Conservation (phyloP, 257 asterid genomes). For the Rauvolfia tetraphylla region DNA sequence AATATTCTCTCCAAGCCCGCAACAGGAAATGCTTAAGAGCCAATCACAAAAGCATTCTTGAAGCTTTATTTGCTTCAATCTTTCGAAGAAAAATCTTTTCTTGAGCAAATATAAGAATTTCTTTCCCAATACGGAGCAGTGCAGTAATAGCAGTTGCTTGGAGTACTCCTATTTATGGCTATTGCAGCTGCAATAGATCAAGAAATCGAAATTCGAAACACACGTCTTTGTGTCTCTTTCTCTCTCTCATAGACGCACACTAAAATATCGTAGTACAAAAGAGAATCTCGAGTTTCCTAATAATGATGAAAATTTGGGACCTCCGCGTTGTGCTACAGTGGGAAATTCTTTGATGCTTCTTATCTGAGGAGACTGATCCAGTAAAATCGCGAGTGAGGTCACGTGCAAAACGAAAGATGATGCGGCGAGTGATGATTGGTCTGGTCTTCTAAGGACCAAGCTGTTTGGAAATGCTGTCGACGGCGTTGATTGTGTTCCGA, state of each 20-base stretch:
- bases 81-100: background rate
- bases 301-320: background rate
- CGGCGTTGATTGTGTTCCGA: background rate
- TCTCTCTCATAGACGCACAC: slow-evolving; percentile 12
- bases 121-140: too few species aligned
- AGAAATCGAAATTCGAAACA: background rate
- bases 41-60: background rate
- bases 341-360: background rate
- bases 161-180: background rate
- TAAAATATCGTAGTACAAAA: slow-evolving; percentile 20
- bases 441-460: background rate
- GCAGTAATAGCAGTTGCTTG: too few species aligned
- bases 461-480: background rate
- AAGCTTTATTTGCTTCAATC: background rate
- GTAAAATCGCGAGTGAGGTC: background rate
- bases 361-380: background rate
- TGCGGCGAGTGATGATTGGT: background rate
- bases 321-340: background rate
- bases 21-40: background rate
- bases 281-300: slow-evolving; percentile 1
- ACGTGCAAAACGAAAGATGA: background rate
- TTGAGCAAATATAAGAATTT: background rate
- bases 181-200: background rate
- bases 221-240: background rate
- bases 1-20: background rate